phyloP scores from a whole-genome alignment of 495 filamentous ascomycete genomes.

The Aspergillus steynii region DNA sequence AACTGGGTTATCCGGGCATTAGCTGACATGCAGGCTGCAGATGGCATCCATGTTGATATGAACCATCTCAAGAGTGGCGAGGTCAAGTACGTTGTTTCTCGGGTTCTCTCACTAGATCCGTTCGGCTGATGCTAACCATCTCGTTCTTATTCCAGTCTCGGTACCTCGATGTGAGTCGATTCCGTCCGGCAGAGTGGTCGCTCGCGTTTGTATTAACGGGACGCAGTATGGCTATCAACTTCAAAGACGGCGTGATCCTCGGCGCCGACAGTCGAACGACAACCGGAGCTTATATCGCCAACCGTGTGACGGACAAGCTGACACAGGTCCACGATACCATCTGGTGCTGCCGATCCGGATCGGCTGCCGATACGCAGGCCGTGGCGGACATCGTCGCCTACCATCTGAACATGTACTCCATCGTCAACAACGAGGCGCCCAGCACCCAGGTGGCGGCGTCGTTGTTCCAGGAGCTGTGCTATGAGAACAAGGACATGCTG shows the following conservation, averaged over 20 bases:
- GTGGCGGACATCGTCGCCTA: conserved; percentile 97
- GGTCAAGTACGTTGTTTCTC: conserved; percentile 68
- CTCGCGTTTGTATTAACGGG: conserved; percentile 13
- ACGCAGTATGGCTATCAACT: conserved; percentile 75
- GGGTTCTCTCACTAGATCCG: no score
- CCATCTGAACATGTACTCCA: conserved; percentile 88
- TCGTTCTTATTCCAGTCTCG: conserved; percentile 58
- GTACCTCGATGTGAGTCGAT: conserved; percentile 88
- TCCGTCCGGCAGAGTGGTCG: conserved; percentile 7
- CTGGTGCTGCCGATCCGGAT: conserved; percentile 98
- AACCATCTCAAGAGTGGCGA: conserved; percentile 89
- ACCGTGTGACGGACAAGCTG: conserved; percentile 98
- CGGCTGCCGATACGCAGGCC: conserved; percentile 95
- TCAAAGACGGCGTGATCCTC: conserved; percentile 95
- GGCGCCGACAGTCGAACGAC: conserved; percentile 97
- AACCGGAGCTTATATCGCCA: conserved; percentile 98
- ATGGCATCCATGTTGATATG: conserved; percentile 99
- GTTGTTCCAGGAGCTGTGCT: conserved; percentile 96
- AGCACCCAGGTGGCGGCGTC: conserved; percentile 92
- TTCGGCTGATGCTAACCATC: conserved; percentile 6
- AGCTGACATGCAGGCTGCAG: conserved; percentile 49
- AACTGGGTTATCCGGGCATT: conserved; percentile 1
- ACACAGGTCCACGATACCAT: conserved; percentile 98
- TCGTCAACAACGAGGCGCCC: conserved; percentile 81
- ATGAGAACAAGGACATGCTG: conserved; percentile 91